Base-by-base conservation (phyloP, 1,139 yeast species). In the Saccharomyces hybrid region DNA sequence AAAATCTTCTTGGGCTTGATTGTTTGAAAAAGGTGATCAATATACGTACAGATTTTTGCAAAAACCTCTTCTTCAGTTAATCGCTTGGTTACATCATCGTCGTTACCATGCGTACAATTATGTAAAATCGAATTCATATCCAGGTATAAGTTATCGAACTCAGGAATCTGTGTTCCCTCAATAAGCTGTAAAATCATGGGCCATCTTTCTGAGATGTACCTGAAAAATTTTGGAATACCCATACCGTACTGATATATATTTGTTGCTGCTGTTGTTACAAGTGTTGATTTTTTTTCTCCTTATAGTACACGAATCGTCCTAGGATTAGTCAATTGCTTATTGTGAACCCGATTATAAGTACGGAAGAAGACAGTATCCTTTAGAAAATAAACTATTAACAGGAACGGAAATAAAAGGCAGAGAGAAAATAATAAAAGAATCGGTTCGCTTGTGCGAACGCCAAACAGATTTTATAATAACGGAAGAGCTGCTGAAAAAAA, bases 191-290 rank as follows among this genome's bases (percentile, higher is more conserved):
- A 85, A 61, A 93, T 90, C 76, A 87, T 78, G 38, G 99, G 99
- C 98, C 98, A 95, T 83, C 99, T 84, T 75, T 95, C 99, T 53
- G 98, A 89, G 76, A 93, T 90, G 76, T 89, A 93, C 72, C 97
- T 82, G 72, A 89, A 93, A 71, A 91, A 93, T 69, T 93, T 91
- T 55, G 98, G 98, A 70, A 93, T 91, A 78, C 99, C 99, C 84
- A 74, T 72, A 20, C 26, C 50, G 32, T 31, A 34, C 31, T 50
- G 26, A 16, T 46, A 34, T 31, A 20, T 48, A 23, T 47, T 42
- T 3, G 41, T 46, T 5, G 41, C 42, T 28, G 16, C 27, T 14
- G 28, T 32, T 28, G 16, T 23, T 23, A 4, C 52, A 11, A 13
- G 14, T 47, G 41, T 31, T 44, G 49, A 4, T 16, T 34, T 26